Base-by-base conservation (phyloP, 2,329 filamentous ascomycete genomes). In the Colletotrichum plurivorum region DNA sequence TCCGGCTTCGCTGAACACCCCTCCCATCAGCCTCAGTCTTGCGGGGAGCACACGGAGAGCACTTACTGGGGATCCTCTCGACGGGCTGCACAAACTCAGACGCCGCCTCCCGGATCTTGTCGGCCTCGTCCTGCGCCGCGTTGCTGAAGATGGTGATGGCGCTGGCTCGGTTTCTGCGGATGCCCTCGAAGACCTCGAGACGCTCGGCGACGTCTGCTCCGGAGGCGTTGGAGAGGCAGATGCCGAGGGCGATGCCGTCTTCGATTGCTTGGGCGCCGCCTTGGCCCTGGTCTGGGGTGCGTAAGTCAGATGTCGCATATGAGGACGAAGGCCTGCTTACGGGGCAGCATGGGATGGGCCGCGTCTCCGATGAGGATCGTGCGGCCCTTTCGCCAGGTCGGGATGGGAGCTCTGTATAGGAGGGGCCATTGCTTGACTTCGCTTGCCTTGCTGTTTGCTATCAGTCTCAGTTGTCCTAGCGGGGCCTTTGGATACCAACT, bases 141-240 rank as follows among this genome's bases (percentile, higher is more conserved):
- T 82, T 81, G 51, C 78, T 80, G 62, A 84, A 76, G 36, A 83
- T 75, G 51, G 82, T 80, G 22, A 82, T 77, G 2, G 74, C 77
- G 16, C 78, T 78, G 2, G 79, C 76, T 20, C 79, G 68, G 53
- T 76, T 76, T 15, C 74, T 67, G 0, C 77, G 74, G 8, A 76
- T 62, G 1, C 59, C 57, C 16, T 75, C 73, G 39, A 77, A 79
- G 4, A 77, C 43, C 12, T 67, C 49, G 3, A 79, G 62, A 4
- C 77, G 71, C n/a, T 67, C 54, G 9, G 71, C 62, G 9, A 79
- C 71, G 0, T 76, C 71, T 27, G 15, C 31, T 9, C 7, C 58
- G 18, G 69, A 56, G 2, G 73, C 70, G 20, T 73, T 69, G 2
- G 73, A 65, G 2, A 82, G 71, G 1, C 77, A 69, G 2, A 76